Base-by-base conservation (phyloP, 2,329 filamentous ascomycete genomes). In the Paecilomyces sp. region DNA sequence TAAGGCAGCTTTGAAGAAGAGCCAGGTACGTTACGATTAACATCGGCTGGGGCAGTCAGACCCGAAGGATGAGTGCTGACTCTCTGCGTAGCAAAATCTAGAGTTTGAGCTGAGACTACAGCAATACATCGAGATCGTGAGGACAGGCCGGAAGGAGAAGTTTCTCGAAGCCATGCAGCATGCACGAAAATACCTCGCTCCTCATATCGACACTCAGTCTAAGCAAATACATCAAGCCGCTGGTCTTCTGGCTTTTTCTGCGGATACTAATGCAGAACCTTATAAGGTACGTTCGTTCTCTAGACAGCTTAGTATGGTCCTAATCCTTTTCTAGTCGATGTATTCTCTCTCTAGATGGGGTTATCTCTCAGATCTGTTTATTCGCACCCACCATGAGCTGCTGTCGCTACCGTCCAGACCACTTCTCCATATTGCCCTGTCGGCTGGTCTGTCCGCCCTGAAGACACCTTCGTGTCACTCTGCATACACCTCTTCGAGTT, bases 391-490 rank as follows among this genome's bases (percentile, higher is more conserved):
- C 77, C 92, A 96, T 79, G 86, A 83, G 53, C 86, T 99, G 3
- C 88, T 96, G 63, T 87, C 88, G 15, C 84, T 99, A 0, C 92
- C 94, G 0, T 83, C 88, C 1, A 85, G 88, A 22, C 92, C 94
- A 0, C 84, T 97, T 18, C 85, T 99, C 28, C 91, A 97, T 76
- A 89, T 95, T 62, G 94, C 94, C 12, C 84, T 99, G 9, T 91
- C 89, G 0, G 92, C 92, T 0, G 94, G 94, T 7, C 84, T 99
- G 9, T 97, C 92, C 0, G 92, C 94, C 1, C 87, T 99, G 65
- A 99, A 99, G 76, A 97, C 94, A 0, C 94, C 94, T 0, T 88
- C 91, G 15, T 99, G 94, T 72, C 92, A 97, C 77, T 89, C 88
- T 1, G 78, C 80, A 24, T 83, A 82, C 65, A 79, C 84, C 3